Conservation (phyloP, 2,329 filamentous ascomycete species). For the Triangularia setosa region DNA sequence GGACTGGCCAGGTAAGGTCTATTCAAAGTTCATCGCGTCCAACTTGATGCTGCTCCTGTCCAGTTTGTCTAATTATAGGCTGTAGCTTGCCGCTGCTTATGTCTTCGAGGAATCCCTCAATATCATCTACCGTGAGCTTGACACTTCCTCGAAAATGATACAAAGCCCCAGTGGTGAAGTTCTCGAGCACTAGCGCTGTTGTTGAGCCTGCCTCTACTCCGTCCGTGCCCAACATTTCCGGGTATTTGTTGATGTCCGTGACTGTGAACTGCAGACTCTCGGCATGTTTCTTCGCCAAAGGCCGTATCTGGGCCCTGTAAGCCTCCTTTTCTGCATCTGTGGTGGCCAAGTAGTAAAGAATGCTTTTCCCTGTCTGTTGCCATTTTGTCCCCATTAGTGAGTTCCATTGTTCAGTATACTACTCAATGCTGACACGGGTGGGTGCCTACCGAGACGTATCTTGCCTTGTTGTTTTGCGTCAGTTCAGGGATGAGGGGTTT, state of each 20-base stretch:
- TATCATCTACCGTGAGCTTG: slow-evolving; percentile 31
- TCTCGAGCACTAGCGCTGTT: slow-evolving; percentile 41
- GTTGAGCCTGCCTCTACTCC: slow-evolving; percentile 31
- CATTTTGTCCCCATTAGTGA: background rate
- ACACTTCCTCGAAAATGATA: slow-evolving; percentile 35
- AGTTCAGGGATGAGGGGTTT: slow-evolving; percentile 41
- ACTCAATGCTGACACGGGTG: background rate
- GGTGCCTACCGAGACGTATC: slow-evolving; percentile 36
- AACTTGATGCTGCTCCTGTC: slow-evolving; percentile 3
- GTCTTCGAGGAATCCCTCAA: slow-evolving; percentile 41
- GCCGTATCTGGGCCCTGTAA: slow-evolving; percentile 35
- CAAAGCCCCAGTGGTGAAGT: slow-evolving; percentile 40
- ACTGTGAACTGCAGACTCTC: slow-evolving; percentile 47
- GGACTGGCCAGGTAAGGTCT: too few relatives aligned
- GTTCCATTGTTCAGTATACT: background rate
- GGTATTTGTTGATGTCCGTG: slow-evolving; percentile 43
- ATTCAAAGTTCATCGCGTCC: slow-evolving; percentile 20
- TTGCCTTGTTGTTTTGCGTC: slow-evolving; percentile 41
- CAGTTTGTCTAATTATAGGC: slow-evolving; percentile 27
- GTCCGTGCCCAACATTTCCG: slow-evolving; percentile 38
- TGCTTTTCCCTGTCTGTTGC: slow-evolving; percentile 25
- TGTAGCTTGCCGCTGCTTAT: slow-evolving; percentile 40
- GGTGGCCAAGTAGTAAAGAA: slow-evolving; percentile 33
- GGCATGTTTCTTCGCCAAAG: slow-evolving; percentile 41
- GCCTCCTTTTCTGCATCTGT: slow-evolving; percentile 31